Percentiles rank a stretch among this genome's conserved stretches.
These are phyloP conservation scores for Umbelopsis vinacea DNA, from an alignment of 192 early-diverging fungal species.

Conservation along the genomic window DNA sequence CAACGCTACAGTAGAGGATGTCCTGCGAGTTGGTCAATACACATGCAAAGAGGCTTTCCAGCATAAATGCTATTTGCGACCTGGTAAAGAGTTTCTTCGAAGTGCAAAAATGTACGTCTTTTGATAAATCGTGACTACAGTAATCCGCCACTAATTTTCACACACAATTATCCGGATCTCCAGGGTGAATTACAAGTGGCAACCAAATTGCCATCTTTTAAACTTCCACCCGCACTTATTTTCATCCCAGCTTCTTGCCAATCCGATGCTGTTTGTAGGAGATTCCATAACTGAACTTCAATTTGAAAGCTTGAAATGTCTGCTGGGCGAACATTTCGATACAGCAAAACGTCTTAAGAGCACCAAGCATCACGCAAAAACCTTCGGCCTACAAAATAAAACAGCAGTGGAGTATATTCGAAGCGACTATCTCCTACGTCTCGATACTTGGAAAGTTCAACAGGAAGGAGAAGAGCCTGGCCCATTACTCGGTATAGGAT, in stretches of 20 bases:
- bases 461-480: conserved; percentile 30
- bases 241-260: conserved; percentile 31
- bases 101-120: conserved; percentile 31
- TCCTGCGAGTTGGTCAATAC: conserved; percentile 23
- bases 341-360: not conserved
- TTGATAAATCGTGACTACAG: not conserved
- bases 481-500: conserved; percentile 26
- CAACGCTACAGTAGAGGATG: not conserved
- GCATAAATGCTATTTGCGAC: conserved; percentile 34
- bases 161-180: not conserved
- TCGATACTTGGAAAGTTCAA: conserved; percentile 37
- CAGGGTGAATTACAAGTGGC: conserved; percentile 35
- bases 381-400: not conserved
- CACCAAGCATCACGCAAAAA: conserved; percentile 23
- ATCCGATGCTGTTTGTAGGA: conserved; percentile 41
- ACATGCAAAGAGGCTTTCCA: conserved; percentile 26
- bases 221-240: conserved; percentile 26
- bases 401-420: conserved; percentile 27
- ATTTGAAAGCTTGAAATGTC: conserved; percentile 37
- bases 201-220: conserved; percentile 29
- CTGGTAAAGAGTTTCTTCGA: conserved; percentile 28
- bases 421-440: conserved; percentile 34
- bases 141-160: not conserved
- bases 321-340: conserved; percentile 26
- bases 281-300: conserved; percentile 42